Evolutionary conservation across 345 rosid species (phyloP), one percentile per base, ranked within the genome.

Genomic region (Aquilaria sinensis): DNA sequence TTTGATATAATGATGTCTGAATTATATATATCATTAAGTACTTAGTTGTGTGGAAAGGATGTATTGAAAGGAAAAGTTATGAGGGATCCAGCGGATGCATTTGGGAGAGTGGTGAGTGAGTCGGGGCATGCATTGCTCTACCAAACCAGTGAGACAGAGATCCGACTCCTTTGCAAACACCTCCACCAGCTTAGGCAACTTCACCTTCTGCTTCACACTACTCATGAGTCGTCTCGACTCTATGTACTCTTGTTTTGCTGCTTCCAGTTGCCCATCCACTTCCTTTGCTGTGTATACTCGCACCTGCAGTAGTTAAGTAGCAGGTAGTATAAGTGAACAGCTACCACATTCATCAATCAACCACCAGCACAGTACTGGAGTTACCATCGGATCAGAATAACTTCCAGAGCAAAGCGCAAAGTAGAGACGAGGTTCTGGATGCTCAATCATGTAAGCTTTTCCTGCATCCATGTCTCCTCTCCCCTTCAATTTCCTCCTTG

Each of bases 311-410:
- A 23, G 23, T 23, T 23, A 23, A 23, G 64, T 31, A 7, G n/a
- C n/a, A n/a, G n/a, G 12, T 49, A 49, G n/a, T 7, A 7, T 31
- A 23, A 37, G 47, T 11, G 31, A 5, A 16, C 12, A 56, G 3
- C 31, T 45, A 51, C 43, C 37, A 56, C 54, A 56, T 63, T 48
- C 23, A 23, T 23, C 23, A 23, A 23, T 23, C 23, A 23, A 23
- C 23, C 23, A 23, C 23, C 23, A 56, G 49, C 14, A 51, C 23
- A 53, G 57, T 45, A 56, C 77, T 37, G 5, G 1, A 37, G 8
- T 49, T 90, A 93, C 97, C 57, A 77, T 86, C 45, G 99, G 96
- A 75, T 94, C 97, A 60, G 99, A 88, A 53, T 33, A 54, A 67
- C 84, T 78, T 71, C 96, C 99, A 4, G 79, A 71, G 67, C 80